Evolutionary conservation across 768 basidiomycete species (phyloP).

Genomic region (Psilocybe subaeruginosa): DNA sequence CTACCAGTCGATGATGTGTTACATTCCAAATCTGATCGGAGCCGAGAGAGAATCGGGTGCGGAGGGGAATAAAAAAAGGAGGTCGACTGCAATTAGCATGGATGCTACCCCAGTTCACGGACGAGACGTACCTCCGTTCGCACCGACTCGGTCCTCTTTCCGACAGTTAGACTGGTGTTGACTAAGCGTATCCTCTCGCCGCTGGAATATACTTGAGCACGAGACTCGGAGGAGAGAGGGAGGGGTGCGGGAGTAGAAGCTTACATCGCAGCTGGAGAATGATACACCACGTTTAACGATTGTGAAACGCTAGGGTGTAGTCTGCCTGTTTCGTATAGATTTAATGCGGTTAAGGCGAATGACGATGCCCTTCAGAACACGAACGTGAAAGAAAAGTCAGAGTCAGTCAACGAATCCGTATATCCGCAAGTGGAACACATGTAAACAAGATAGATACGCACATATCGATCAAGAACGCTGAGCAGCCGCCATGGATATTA

Average conservation of each 20-base stretch:
- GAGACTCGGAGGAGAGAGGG: background rate
- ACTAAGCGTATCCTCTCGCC: conserved; percentile 54
- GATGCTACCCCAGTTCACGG: background rate
- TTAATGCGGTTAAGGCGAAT: conserved; percentile 44
- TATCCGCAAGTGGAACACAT: too few relatives aligned
- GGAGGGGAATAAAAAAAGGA: background rate
- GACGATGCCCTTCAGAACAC: conserved; percentile 45
- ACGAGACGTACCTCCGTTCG: conserved; percentile 47
- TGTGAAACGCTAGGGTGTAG: conserved; percentile 45
- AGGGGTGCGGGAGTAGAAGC: conserved; percentile 10
- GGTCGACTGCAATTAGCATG: background rate
- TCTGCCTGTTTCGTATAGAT: conserved; percentile 26
- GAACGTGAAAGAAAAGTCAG: background rate
- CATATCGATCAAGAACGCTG: conserved; percentile 56
- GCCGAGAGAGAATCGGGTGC: background rate
- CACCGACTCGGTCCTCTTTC: conserved; percentile 48
- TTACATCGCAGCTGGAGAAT: conserved; percentile 56
- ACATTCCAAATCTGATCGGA: conserved; percentile 57
- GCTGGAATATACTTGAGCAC: conserved; percentile 27
- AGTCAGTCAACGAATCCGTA: too few relatives aligned
- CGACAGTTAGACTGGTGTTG: conserved; percentile 52
- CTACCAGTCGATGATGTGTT: conserved; percentile 53
- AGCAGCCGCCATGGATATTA: conserved; percentile 55
- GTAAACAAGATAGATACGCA: conserved; percentile 23
- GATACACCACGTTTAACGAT: conserved; percentile 54